Conservation (phyloP, 2,329 filamentous ascomycete species). For the Moelleriella libera region DNA sequence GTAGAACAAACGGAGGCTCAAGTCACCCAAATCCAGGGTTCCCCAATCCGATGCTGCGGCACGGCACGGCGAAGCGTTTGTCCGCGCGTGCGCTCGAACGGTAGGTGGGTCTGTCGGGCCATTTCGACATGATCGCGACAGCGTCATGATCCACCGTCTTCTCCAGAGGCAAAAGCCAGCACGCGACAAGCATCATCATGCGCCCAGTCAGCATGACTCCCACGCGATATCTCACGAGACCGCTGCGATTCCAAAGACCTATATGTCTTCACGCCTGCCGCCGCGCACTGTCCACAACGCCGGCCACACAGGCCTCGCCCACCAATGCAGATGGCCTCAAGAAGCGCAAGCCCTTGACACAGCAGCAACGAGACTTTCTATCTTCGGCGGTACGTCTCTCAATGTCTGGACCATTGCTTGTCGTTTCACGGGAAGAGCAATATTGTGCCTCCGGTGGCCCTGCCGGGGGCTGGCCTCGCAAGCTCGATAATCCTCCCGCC, state of each 20-base stretch:
- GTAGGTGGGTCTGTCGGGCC: not conserved
- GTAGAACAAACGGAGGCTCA: not conserved
- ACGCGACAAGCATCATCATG: not conserved
- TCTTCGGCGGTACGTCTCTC: constrained; percentile 47
- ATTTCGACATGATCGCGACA: not conserved
- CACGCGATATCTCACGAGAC: not conserved
- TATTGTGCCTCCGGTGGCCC: too few relatives aligned
- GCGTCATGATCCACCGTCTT: not conserved
- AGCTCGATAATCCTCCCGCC: too few relatives aligned
- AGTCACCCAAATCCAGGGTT: not conserved
- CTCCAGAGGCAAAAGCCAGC: not conserved
- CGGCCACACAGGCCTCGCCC: constrained; percentile 1
- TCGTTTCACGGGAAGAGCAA: too few relatives aligned
- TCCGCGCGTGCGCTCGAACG: constrained; percentile 1
- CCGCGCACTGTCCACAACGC: constrained; percentile 5
- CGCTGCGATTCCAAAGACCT: not conserved
- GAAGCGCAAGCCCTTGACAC: constrained; percentile 46
- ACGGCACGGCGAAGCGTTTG: constrained; percentile 5
- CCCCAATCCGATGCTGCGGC: not conserved
- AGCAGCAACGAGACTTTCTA: constrained; percentile 59
- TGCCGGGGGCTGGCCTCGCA: too few relatives aligned
- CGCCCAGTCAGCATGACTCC: not conserved
- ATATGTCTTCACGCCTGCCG: constrained; percentile 1
- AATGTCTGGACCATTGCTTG: not conserved
- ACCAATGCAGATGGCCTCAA: constrained; percentile 12